A percentile compares a stretch with the other conserved stretches of the same genome.
Conservation (phyloP, 768 basidiomycete genomes). For the Arthromyces matolae region DNA sequence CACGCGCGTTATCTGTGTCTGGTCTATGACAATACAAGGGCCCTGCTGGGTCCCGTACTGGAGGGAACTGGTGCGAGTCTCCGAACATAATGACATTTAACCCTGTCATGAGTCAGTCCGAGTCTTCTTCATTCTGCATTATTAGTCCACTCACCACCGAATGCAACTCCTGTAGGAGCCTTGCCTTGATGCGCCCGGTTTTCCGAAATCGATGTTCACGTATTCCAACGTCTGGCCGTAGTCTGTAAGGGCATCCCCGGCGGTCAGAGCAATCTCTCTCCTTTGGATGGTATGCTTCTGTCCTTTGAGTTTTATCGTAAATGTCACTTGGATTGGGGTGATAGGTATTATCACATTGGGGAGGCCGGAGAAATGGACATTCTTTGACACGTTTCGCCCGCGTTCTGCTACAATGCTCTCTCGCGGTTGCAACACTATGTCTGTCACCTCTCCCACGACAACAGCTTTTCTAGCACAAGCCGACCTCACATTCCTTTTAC, state of each 20-base stretch:
- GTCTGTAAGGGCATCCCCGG: slow-evolving; percentile 39
- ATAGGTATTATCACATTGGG: slow-evolving; percentile 24
- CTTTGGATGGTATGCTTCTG: neutral
- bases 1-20: slow-evolving; percentile 15
- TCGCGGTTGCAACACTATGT: slow-evolving; percentile 29
- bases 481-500: no score
- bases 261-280: slow-evolving; percentile 21
- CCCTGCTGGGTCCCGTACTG: slow-evolving; percentile 24
- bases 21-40: slow-evolving; percentile 19
- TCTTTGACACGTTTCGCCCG: no score
- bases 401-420: no score
- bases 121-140: no score
- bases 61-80: slow-evolving; percentile 46
- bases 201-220: slow-evolving; percentile 33
- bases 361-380: no score
- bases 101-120: no score
- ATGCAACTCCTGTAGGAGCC: neutral
- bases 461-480: slow-evolving; percentile 15
- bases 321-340: slow-evolving; percentile 6
- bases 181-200: slow-evolving; percentile 17
- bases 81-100: slow-evolving; percentile 39
- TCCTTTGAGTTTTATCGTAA: neutral
- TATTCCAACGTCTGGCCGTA: slow-evolving; percentile 36
- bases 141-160: no score
- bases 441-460: slow-evolving; percentile 26